phyloP scores from a whole-genome alignment of 2,329 filamentous ascomycete species.

The Trichophyton schoenleinii region DNA sequence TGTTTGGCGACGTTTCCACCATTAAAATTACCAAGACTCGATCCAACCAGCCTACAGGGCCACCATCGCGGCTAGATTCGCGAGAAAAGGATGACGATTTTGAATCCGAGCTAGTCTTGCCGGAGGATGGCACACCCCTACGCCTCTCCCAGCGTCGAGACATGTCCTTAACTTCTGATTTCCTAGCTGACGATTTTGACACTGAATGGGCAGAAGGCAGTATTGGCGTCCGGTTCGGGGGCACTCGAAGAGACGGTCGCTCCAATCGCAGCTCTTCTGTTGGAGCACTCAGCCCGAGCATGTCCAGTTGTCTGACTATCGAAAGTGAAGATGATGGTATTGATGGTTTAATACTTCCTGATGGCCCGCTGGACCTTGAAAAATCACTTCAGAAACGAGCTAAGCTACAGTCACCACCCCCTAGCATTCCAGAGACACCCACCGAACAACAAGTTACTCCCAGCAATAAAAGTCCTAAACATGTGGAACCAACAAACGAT shows the following conservation, averaged over 20 bases:
- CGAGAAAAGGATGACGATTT: conserved; percentile 50
- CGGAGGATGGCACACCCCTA: conserved; percentile 50
- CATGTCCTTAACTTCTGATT: conserved; percentile 50
- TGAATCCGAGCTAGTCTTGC: conserved; percentile 60
- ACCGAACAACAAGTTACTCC: conserved; percentile 16
- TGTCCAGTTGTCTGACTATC: conserved; percentile 77
- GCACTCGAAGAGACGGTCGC: conserved; percentile 65
- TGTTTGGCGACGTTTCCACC: conserved; percentile 51
- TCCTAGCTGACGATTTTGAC: conserved; percentile 61
- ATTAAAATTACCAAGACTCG: conserved; percentile 55
- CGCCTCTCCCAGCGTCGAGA: conserved; percentile 49
- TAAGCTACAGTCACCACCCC: conserved; percentile 18
- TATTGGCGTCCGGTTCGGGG: conserved; percentile 77
- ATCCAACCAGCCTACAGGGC: conserved; percentile 18
- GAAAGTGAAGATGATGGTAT: conserved; percentile 92
- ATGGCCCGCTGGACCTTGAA: conserved; percentile 69
- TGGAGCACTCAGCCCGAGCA: conserved; percentile 81
- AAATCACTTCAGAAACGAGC: conserved; percentile 64
- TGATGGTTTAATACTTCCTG: conserved; percentile 75
- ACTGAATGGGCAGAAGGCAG: conserved; percentile 84
- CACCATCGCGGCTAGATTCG: conserved; percentile 34
- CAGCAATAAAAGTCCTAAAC: conserved; percentile 9
- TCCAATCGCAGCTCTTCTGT: conserved; percentile 75
- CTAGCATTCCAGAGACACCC: conserved; percentile 25
- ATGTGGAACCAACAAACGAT: conserved; percentile 36